Conservation (phyloP, 345 rosid genomes). For the Boechera divaricarpa region DNA sequence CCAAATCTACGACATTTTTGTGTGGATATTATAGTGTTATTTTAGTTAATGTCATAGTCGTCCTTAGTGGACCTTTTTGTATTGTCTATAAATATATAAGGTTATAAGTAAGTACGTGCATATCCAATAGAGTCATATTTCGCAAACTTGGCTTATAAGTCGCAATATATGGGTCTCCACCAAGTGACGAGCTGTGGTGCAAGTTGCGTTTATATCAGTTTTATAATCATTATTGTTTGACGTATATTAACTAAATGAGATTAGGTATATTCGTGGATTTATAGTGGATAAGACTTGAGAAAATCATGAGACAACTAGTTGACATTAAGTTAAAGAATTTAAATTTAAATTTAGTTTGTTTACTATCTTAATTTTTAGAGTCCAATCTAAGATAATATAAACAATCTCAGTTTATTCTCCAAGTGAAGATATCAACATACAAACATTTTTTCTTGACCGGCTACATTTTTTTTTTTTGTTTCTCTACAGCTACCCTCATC, state of each 20-base stretch:
- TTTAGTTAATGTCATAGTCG: conserved; percentile 15
- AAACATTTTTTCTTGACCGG: background rate
- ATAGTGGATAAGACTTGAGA: conserved; percentile 18
- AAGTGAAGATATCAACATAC: background rate
- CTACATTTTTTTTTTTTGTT: background rate
- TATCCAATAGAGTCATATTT: conserved; percentile 23
- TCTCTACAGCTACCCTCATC: no score
- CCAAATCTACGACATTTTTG: conserved; percentile 7
- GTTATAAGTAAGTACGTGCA: conserved; percentile 18
- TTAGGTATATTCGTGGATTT: conserved; percentile 14
- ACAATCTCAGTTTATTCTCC: background rate
- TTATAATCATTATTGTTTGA: conserved; percentile 25
- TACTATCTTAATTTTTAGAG: no score
- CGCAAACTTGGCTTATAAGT: background rate
- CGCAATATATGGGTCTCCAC: conserved; percentile 30
- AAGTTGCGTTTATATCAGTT: conserved; percentile 28
- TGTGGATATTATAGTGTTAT: conserved; percentile 21
- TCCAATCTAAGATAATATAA: background rate
- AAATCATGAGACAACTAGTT: background rate
- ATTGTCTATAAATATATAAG: conserved; percentile 10
- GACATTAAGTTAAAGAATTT: no score
- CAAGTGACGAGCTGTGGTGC: conserved; percentile 25
- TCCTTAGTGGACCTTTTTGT: conserved; percentile 27
- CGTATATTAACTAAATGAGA: conserved; percentile 6
- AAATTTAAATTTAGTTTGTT: no score